Evolutionary conservation across 1,139 yeast species (phyloP).

Genomic region (Kodamaea ohmeri): DNA sequence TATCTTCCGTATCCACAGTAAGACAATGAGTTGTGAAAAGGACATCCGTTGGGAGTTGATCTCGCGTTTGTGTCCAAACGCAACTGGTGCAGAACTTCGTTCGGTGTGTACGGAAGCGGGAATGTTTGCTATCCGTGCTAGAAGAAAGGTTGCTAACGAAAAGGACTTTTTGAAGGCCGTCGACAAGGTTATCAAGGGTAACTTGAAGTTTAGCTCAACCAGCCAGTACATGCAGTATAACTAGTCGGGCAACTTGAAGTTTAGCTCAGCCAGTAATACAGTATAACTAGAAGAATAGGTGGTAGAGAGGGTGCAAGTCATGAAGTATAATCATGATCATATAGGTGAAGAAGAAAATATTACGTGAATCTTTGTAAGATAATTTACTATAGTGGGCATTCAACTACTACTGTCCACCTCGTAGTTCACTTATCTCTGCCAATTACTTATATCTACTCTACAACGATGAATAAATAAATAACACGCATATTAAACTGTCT

Average conservation of each 20-base stretch:
- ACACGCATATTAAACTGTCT: no score
- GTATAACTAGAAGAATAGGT: no score
- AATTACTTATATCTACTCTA: no score
- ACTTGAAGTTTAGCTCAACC: constrained; percentile 94
- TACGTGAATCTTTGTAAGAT: no score
- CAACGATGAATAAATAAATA: no score
- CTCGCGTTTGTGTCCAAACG: constrained; percentile 94
- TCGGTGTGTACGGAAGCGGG: constrained; percentile 45
- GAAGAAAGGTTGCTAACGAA: constrained; percentile 96
- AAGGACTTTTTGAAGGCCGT: constrained; percentile 97
- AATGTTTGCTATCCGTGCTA: constrained; percentile 97
- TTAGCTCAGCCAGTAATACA: no score
- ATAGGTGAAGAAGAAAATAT: no score
- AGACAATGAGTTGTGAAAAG: constrained; percentile 95
- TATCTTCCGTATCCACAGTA: constrained; percentile 93
- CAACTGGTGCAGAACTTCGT: constrained; percentile 94
- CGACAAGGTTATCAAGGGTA: constrained; percentile 97
- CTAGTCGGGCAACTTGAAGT: constrained; percentile 30
- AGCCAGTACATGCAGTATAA: constrained; percentile 98
- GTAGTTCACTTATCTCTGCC: no score
- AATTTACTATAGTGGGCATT: no score
- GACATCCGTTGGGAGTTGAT: constrained; percentile 98
- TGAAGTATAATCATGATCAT: no score
- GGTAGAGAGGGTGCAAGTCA: no score
- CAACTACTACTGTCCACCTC: no score